These are phyloP conservation scores for Phalaenopsis aphrodite DNA, from an alignment of 106 monocot species.

Conservation along the genomic window DNA sequence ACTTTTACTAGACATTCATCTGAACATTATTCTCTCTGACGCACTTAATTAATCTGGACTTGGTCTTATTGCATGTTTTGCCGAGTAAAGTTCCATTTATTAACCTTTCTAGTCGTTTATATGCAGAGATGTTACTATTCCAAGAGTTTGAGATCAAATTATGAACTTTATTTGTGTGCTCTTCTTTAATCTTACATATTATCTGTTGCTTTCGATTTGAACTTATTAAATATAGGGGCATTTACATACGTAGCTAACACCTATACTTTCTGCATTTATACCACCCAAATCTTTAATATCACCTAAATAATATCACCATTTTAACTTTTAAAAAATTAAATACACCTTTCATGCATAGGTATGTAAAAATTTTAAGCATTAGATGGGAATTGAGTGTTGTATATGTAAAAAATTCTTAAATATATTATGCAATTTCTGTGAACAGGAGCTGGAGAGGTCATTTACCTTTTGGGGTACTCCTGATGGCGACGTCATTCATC, in stretches of 20 bases:
- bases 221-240: neutral
- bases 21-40: too few species aligned
- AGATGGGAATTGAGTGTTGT: too few species aligned
- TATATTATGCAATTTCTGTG: slow-evolving; percentile 9
- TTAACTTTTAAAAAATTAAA: too few species aligned
- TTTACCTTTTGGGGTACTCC: slow-evolving; percentile 42
- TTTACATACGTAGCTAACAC: too few species aligned
- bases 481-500: slow-evolving; percentile 39
- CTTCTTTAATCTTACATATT: neutral
- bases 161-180: neutral
- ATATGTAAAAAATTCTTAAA: too few species aligned
- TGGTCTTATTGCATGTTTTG: neutral
- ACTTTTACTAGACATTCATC: too few species aligned
- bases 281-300: too few species aligned
- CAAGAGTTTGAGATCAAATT: neutral
- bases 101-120: neutral
- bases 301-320: too few species aligned
- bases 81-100: neutral
- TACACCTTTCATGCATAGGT: too few species aligned
- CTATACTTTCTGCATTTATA: too few species aligned
- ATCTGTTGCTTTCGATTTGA: neutral
- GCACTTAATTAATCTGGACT: too few species aligned
- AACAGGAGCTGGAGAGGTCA: slow-evolving; percentile 37
- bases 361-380: too few species aligned
- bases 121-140: neutral